Evolutionary conservation across 2,329 filamentous ascomycete species (phyloP).

Genomic region (Cercospora zeae-maydis): DNA sequence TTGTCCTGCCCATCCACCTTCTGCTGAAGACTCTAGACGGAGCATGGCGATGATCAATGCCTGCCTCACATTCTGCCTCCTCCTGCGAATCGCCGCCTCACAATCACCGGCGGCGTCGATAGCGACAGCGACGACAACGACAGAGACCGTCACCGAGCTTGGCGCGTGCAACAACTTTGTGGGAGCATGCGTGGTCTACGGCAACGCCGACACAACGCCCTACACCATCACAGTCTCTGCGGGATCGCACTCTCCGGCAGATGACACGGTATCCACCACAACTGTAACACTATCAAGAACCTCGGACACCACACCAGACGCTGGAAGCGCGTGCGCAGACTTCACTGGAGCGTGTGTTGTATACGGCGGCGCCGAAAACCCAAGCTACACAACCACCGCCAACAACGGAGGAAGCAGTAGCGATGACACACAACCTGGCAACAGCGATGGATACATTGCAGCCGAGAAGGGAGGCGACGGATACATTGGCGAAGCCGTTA

Average conservation of each 20-base stretch:
- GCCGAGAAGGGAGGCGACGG: constrained; percentile 11
- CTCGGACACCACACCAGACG: constrained; percentile 6
- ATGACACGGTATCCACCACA: constrained; percentile 8
- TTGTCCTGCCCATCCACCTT: neutral
- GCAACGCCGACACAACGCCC: constrained; percentile 2
- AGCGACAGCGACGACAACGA: constrained; percentile 18
- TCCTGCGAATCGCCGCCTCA: neutral
- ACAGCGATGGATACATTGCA: constrained; percentile 19
- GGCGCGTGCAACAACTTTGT: constrained; percentile 18
- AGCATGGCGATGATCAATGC: neutral
- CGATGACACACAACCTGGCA: constrained; percentile 2
- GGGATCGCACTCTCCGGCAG: neutral
- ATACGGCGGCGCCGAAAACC: constrained; percentile 13
- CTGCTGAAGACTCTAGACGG: neutral
- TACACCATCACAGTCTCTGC: constrained; percentile 18
- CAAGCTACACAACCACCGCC: constrained; percentile 7
- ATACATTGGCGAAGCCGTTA: constrained; percentile 15
- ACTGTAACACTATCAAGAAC: constrained; percentile 13
- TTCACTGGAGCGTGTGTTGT: constrained; percentile 23
- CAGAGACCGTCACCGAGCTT: constrained; percentile 8
- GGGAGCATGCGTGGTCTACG: constrained; percentile 20
- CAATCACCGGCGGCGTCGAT: constrained; percentile 16
- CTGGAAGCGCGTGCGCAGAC: constrained; percentile 14
- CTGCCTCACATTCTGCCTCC: neutral
- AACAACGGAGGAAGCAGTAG: constrained; percentile 5